Percentiles rank a stretch among this genome's conserved stretches.
Evolutionary conservation across 208 protist genomes (phyloP).

Genomic region (Wallacemonas sp.): DNA sequence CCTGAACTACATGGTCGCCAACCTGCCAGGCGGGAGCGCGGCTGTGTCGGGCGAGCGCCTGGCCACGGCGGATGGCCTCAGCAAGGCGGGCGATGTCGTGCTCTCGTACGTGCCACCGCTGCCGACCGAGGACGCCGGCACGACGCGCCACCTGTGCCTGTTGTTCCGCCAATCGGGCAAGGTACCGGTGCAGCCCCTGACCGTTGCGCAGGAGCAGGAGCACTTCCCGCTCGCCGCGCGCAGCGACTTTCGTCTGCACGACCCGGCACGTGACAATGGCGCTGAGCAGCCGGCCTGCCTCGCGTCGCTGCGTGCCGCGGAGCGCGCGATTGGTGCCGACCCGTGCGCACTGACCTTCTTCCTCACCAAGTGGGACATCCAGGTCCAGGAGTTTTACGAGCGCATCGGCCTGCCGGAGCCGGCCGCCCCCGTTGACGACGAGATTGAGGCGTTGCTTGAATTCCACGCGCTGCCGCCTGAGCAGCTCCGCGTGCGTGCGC

Average conservation of each 20-base stretch:
- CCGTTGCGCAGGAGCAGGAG: constrained; percentile 35
- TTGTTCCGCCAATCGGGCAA: constrained; percentile 66
- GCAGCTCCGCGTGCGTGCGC: constrained; percentile 78
- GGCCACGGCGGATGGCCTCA: constrained; percentile 12
- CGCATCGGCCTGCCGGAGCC: constrained; percentile 69
- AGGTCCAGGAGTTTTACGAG: constrained; percentile 93
- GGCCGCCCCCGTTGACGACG: constrained; percentile 69
- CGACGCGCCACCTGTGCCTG: constrained; percentile 83
- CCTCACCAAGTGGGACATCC: constrained; percentile 92
- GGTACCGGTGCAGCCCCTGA: constrained; percentile 37
- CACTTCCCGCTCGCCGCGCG: constrained; percentile 54
- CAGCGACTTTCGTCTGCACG: constrained; percentile 73
- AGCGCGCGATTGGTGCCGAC: constrained; percentile 48
- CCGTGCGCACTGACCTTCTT: constrained; percentile 84
- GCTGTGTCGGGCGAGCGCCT: constrained; percentile 18
- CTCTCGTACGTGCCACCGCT: constrained; percentile 83
- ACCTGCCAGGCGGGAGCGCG: constrained; percentile 43
- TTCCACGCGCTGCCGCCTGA: constrained; percentile 68
- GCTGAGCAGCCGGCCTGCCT: constrained; percentile 23
- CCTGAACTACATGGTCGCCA: constrained; percentile 87
- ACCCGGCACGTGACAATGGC: constrained; percentile 15
- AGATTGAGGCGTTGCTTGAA: constrained; percentile 77
- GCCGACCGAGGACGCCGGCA: constrained; percentile 89
- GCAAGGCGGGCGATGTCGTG: constrained; percentile 68
- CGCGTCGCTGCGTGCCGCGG: constrained; percentile 49